Evolutionary conservation across 441 rosid genomes (phyloP).

Genomic region (Populus hybrid): DNA sequence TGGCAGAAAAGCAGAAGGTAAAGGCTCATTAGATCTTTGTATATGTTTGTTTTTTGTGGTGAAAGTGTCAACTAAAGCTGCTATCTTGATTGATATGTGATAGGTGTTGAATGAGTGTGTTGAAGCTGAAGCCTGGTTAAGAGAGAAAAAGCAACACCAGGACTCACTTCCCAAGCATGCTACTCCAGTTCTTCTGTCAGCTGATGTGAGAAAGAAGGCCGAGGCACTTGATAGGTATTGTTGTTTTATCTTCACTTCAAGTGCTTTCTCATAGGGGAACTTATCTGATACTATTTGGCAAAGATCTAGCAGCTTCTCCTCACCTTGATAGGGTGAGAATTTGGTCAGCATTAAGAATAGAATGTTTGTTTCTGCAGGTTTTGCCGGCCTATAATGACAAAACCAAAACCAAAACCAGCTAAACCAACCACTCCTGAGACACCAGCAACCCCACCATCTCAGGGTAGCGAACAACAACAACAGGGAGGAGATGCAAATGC

Average conservation of each 20-base stretch:
- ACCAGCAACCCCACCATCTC: conserved; percentile 49
- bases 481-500: conserved; percentile 29
- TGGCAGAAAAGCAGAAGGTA: conserved; percentile 89
- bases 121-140: conserved; percentile 84
- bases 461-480: conserved; percentile 41
- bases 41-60: neutral
- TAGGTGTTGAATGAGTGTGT: conserved; percentile 87
- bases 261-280: neutral
- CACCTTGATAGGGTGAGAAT: neutral
- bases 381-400: conserved; percentile 79
- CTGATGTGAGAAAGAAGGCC: conserved; percentile 77
- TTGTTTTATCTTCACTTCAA: neutral
- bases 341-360: neutral
- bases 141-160: conserved; percentile 84
- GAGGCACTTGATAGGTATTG: conserved; percentile 84
- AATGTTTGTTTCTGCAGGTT: conserved; percentile 40
- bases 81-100: neutral
- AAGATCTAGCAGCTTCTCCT: neutral
- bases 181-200: conserved; percentile 69
- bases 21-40: neutral
- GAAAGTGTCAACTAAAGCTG: neutral
- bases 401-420: conserved; percentile 55
- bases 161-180: conserved; percentile 77
- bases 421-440: conserved; percentile 57
- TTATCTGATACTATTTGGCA: neutral